Evolutionary conservation across 2,329 filamentous ascomycete species (phyloP), one percentile per base, ranked within the genome.

Genomic region (Alternaria arborescens): DNA sequence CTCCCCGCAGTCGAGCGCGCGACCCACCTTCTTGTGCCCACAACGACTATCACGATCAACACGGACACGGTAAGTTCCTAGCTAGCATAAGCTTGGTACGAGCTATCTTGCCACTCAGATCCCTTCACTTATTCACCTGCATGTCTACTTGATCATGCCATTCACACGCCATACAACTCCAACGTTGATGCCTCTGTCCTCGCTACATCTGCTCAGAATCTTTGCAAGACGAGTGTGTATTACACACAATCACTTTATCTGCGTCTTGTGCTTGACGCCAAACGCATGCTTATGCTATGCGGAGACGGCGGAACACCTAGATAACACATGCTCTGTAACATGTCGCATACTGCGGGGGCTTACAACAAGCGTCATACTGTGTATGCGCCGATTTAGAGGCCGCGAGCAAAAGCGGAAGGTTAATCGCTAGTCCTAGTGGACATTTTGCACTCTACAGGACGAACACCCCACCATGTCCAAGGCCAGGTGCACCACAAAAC

Each of bases 1-100:
- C 60, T 60, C 68, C 61, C 68, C 66, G 60, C 68, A 60, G 55
- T 64, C 52, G 55, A 60, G 42, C 52, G 52, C 48, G 64, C 62
- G 62, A 56, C 62, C 71, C 68, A 72, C 60, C 67, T 46, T 61
- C 58, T 52, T 26, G 60, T 61, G 52, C 42, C 68, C 64, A 52
- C 61, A 58, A 61, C 65, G 60, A 64, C 65, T 65, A 68, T 62
- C 58, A 60, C 59, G 59, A 69, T 70, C 69, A 65, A 57, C 64
- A 47, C 46, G 18, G 46, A 36, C 52, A 51, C 64, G 41, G 53
- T 51, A 58, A 58, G 43, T 56, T 61, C 66, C 64, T 58, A 55
- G 57, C 57, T 57, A 55, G 58, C 62, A 58, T 66, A 67, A 70
- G 61, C 64, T 60, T 58, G 52, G 47, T 59, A 59, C 57, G 59